Base-by-base conservation (phyloP, 1,284 basidiomycete species). In the Sporisorium graminicola region DNA sequence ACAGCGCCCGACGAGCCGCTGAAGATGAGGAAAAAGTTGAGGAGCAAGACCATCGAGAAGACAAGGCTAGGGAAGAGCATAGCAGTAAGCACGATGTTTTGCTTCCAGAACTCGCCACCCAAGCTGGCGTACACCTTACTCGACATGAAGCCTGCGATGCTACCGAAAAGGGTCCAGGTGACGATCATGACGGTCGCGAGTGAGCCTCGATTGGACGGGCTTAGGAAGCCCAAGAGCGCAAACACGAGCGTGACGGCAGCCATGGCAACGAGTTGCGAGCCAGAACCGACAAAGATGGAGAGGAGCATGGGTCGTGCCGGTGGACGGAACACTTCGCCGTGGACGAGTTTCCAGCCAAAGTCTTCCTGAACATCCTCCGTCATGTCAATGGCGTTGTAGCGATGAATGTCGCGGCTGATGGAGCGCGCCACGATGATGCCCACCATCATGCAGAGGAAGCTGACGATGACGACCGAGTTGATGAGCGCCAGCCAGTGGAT, bases 341-440 rank as follows among this genome's bases (percentile, higher is more conserved):
- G 95, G 12, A 98, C 91, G 20, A 96, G 89, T 83, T 98, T 98
- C 96, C 96, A 99, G 5, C 96, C 96, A 89, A 93, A 98, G 82
- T 99, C 96, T 49, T 98, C 95, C 87, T 97, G 95, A 0, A 98
- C 93, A 80, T 98, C 95, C 86, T 98, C 95, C 78, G 91, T 93
- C 35, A 96, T 87, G 86, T 98, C 95, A 76, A 96, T 93, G 9
- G 94, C 93, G 82, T 98, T 97, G 87, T 98, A 99, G n/a, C 95
- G 90, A 58, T 91, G 91, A 72, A 98, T 96, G 88, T 99, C 96
- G 83, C 93, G 91, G 42, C 92, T 91, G 49, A 98, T 92, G 40
- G 91, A 94, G 59, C 94, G 90, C 69, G 92, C 87, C 20, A 99
- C 90, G 67, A 98, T 91, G 90, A 95, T 93, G 50, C 91, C 92